Conservation (phyloP, 1,139 yeast species). For the Diutina mesorugosa region DNA sequence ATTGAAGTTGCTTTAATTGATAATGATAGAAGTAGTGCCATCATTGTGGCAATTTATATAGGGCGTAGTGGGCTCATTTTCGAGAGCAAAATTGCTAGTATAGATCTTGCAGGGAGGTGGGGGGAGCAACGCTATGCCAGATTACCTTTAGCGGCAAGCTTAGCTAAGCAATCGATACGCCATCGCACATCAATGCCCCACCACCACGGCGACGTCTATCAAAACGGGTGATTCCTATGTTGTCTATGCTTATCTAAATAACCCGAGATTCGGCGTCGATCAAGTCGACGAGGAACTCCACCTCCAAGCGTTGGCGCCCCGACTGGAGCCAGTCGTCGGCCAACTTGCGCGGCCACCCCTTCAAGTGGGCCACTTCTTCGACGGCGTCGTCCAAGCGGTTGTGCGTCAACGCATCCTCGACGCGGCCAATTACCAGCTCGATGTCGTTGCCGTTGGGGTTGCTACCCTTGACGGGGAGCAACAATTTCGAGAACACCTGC, state of each 20-base stretch:
- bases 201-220: too few species aligned
- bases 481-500: constrained; percentile 57
- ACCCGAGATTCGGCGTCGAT: constrained; percentile 12
- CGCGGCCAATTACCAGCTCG: constrained; percentile 81
- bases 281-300: constrained; percentile 62
- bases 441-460: constrained; percentile 64
- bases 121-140: too few species aligned
- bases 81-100: too few species aligned
- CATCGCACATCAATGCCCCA: too few species aligned
- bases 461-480: constrained; percentile 49
- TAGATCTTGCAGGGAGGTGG: too few species aligned
- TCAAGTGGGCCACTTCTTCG: constrained; percentile 78
- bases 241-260: not conserved
- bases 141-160: too few species aligned
- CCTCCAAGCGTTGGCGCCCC: constrained; percentile 81
- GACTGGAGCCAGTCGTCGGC: constrained; percentile 87
- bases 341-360: constrained; percentile 87
- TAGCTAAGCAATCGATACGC: too few species aligned
- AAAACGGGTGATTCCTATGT: not conserved
- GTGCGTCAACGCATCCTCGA: constrained; percentile 60
- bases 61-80: too few species aligned
- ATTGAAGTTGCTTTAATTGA: not conserved
- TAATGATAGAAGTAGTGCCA: too few species aligned
- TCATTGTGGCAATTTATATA: too few species aligned
- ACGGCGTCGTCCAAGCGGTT: constrained; percentile 82